Conservation (phyloP, 371 early-diverging fungal species). For the Mucor velutinosus region DNA sequence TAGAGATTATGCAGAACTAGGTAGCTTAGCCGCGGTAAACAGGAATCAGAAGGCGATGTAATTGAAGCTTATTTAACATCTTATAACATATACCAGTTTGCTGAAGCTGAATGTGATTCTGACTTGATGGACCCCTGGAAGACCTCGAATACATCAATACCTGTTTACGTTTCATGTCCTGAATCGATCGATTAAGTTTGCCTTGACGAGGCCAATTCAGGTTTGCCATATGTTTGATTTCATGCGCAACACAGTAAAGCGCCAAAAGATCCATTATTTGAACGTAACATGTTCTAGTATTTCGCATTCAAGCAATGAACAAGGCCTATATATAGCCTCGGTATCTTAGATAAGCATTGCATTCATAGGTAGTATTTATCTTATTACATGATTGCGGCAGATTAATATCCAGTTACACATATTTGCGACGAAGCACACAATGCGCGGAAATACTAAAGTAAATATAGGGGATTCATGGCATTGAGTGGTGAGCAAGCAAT, state of each 20-base stretch:
- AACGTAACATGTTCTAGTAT: neutral
- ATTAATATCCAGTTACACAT: neutral
- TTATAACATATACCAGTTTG: neutral
- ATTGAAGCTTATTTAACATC: neutral
- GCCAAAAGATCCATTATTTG: neutral
- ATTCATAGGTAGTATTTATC: neutral
- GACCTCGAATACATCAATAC: neutral
- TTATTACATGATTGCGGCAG: neutral
- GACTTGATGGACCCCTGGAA: neutral
- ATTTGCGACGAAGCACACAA: neutral
- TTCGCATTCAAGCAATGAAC: neutral
- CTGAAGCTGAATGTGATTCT: neutral
- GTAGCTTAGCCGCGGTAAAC: neutral
- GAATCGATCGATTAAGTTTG: constrained; percentile 1
- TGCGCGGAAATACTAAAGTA: neutral
- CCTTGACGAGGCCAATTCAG: neutral
- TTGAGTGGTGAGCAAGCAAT: neutral
- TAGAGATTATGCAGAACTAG: neutral
- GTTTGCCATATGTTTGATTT: neutral
- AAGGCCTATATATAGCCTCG: neutral
- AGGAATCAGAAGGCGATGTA: neutral
- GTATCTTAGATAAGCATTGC: neutral
- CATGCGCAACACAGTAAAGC: neutral
- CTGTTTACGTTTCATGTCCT: neutral
- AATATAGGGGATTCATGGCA: neutral